These are phyloP conservation scores for Glebionis coronaria DNA, from an alignment of 129 eudicot species.

Conservation along the genomic window DNA sequence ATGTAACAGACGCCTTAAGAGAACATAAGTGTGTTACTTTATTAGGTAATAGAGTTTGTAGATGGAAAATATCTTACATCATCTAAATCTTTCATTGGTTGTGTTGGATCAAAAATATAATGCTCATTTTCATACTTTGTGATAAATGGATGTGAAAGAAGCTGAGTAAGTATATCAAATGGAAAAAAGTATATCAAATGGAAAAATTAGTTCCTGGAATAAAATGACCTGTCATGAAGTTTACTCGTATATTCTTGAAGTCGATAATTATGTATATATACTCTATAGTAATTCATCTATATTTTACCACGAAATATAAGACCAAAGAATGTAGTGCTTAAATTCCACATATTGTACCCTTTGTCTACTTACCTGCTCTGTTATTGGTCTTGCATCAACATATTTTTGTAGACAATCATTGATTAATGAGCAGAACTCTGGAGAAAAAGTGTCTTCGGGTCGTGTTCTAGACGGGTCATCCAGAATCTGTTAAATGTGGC, in stretches of 20 bases:
- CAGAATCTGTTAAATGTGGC: slow-evolving; percentile 66
- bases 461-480: slow-evolving; percentile 97
- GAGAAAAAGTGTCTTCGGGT: slow-evolving; percentile 57
- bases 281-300: no score
- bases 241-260: neutral
- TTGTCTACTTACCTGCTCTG: slow-evolving; percentile 69
- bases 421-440: slow-evolving; percentile 87
- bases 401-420: slow-evolving; percentile 88
- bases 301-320: no score
- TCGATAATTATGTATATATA: neutral
- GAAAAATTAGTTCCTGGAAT: slow-evolving; percentile 11
- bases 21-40: neutral
- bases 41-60: slow-evolving; percentile 2
- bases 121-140: slow-evolving; percentile 50
- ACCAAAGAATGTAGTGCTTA: neutral
- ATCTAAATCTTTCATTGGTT: slow-evolving; percentile 88
- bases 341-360: neutral
- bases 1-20: no score
- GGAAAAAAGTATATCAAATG: no score
- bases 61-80: slow-evolving; percentile 62
- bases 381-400: slow-evolving; percentile 89
- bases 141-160: slow-evolving; percentile 84
- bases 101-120: slow-evolving; percentile 92
- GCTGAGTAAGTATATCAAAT: slow-evolving; percentile 42
- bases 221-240: neutral